Evolutionary conservation across 2,329 filamentous ascomycete genomes (phyloP).

Genomic region (Alternaria viburni): DNA sequence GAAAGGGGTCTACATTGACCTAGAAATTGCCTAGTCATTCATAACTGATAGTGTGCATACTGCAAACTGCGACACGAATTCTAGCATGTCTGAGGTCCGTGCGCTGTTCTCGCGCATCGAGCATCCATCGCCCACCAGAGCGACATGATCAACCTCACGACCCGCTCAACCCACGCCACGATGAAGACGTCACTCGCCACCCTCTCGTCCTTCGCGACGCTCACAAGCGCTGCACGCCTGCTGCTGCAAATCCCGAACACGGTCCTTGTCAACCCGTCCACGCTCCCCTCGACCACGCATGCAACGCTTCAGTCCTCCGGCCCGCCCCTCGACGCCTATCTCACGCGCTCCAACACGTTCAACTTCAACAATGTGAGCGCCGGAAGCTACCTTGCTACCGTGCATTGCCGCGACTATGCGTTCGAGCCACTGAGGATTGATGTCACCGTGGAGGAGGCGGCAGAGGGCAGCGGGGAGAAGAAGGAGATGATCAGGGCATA

Average conservation of each 20-base stretch:
- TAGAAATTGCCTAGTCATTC: no score
- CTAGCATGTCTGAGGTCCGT: background rate
- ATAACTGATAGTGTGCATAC: no score
- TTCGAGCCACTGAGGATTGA: conserved; percentile 86
- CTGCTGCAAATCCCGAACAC: conserved; percentile 60
- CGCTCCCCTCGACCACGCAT: conserved; percentile 64
- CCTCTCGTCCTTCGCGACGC: conserved; percentile 51
- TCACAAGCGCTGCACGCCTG: conserved; percentile 52
- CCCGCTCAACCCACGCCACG: background rate
- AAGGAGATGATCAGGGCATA: conserved; percentile 66
- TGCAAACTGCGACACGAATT: no score
- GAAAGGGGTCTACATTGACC: no score
- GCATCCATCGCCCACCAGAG: background rate
- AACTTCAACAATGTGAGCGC: conserved; percentile 74
- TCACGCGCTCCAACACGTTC: conserved; percentile 74
- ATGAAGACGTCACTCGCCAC: conserved; percentile 47
- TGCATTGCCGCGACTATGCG: conserved; percentile 74
- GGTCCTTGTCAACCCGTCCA: conserved; percentile 53
- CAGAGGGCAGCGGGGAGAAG: conserved; percentile 38
- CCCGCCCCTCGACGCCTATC: conserved; percentile 62
- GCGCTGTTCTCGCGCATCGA: background rate
- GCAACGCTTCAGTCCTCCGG: conserved; percentile 68
- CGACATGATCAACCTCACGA: background rate
- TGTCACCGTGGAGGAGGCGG: conserved; percentile 53
- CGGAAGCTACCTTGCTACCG: conserved; percentile 81